Evolutionary conservation across 2,329 filamentous ascomycete species (phyloP).

Genomic region (Paradendryphiella salina): DNA sequence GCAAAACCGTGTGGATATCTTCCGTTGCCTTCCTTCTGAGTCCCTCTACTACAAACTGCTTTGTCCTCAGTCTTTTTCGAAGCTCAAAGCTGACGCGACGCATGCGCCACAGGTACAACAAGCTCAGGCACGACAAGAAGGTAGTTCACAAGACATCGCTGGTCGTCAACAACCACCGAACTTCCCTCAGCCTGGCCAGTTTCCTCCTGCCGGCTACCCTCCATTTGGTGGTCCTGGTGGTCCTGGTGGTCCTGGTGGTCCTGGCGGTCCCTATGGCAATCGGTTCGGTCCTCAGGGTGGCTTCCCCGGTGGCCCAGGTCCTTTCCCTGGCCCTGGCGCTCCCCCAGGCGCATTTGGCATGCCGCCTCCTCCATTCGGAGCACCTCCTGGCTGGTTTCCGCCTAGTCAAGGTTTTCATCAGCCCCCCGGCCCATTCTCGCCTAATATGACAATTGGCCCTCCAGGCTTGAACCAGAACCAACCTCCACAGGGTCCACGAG

Average conservation of each 20-base stretch:
- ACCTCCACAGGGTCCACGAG: conserved; percentile 45
- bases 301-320: conserved; percentile 49
- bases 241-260: conserved; percentile 44
- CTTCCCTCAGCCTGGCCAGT: conserved; percentile 49
- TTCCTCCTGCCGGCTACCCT: conserved; percentile 48
- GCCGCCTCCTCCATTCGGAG: conserved; percentile 65
- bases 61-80: conserved; percentile 15
- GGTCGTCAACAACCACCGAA: conserved; percentile 45
- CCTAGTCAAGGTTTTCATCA: conserved; percentile 75
- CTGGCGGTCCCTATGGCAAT: conserved; percentile 42
- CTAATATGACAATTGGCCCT: conserved; percentile 62
- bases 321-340: conserved; percentile 52
- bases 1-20: conserved; percentile 92
- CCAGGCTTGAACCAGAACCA: conserved; percentile 53
- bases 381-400: conserved; percentile 73
- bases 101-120: conserved; percentile 39
- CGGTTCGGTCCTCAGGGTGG: conserved; percentile 54
- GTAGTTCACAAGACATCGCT: conserved; percentile 28
- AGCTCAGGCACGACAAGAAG: conserved; percentile 30
- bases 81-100: conserved; percentile 29
- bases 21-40: conserved; percentile 99
- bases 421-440: conserved; percentile 65
- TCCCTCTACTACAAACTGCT: conserved; percentile 16
- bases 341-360: conserved; percentile 65
- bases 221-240: conserved; percentile 49